These are phyloP conservation scores for Podila epicladia DNA, from an alignment of 192 early-diverging fungal species.

Conservation along the genomic window DNA sequence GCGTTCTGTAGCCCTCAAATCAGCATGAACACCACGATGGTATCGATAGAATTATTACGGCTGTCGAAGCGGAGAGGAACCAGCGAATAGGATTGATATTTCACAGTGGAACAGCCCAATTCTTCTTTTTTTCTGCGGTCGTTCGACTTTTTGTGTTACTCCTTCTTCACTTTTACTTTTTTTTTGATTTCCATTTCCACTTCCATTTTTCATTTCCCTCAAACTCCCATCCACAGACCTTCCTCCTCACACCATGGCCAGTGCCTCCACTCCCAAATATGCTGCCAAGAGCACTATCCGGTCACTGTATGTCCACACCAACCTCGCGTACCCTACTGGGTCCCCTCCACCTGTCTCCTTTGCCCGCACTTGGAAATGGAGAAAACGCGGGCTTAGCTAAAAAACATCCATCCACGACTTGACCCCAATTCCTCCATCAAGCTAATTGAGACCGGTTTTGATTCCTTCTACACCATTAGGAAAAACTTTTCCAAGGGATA, in stretches of 20 bases:
- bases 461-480: conserved; percentile 46
- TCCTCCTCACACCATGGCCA: conserved; percentile 19
- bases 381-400: background rate
- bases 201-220: conserved; percentile 7
- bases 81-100: background rate
- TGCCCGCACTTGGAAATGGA: background rate
- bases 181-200: background rate
- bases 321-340: too few species aligned
- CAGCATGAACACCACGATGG: too few species aligned
- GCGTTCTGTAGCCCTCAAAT: too few species aligned
- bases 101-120: background rate
- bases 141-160: background rate
- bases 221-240: conserved; percentile 2
- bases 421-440: background rate
- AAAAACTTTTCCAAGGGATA: conserved; percentile 95
- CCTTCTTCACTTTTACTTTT: conserved; percentile 1
- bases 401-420: background rate
- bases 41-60: too few species aligned
- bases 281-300: conserved; percentile 57
- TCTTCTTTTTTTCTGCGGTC: conserved; percentile 5
- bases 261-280: conserved; percentile 47
- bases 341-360: too few species aligned
- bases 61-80: too few species aligned
- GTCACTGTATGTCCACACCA: conserved; percentile 45
- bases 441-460: background rate